A percentile compares a stretch with the other conserved stretches of the same genome.
These are phyloP conservation scores for Microdochium paspali DNA, from an alignment of 2,329 filamentous ascomycete genomes.

Conservation along the genomic window DNA sequence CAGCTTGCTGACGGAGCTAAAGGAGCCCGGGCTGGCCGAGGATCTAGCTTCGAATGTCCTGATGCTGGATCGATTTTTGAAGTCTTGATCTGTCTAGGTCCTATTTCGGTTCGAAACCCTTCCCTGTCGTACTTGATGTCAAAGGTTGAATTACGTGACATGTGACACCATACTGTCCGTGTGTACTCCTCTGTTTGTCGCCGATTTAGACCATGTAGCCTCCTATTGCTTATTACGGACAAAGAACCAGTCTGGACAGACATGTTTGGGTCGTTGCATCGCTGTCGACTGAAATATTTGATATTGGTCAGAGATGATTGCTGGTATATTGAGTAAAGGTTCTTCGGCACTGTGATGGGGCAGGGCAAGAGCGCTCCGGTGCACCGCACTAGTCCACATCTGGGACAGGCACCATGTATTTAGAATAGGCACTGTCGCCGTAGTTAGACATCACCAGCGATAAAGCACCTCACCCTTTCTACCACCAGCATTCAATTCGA, in stretches of 20 bases:
- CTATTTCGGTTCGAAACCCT: background rate
- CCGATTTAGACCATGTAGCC: background rate
- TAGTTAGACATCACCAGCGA: no score
- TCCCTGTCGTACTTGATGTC: background rate
- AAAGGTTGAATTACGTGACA: background rate
- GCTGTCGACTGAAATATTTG: background rate
- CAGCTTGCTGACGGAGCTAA: background rate
- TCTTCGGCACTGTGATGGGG: background rate
- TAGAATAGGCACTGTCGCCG: no score
- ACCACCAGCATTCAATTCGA: no score
- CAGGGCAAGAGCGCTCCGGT: no score
- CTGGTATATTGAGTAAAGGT: no score
- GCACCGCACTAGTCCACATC: no score
- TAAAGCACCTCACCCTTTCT: no score
- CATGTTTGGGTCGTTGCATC: background rate
- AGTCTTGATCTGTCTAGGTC: background rate
- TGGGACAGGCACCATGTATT: no score
- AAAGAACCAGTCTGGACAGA: background rate
- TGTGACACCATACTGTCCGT: background rate
- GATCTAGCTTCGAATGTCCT: background rate
- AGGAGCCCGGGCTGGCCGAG: background rate
- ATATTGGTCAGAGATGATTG: background rate
- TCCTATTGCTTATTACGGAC: background rate
- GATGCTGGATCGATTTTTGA: background rate
- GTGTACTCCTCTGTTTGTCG: background rate